Percentiles rank a stretch among this genome's conserved stretches.
These are phyloP conservation scores for Butyriboletus regius DNA, from an alignment of 1,284 basidiomycete genomes.

Conservation along the genomic window DNA sequence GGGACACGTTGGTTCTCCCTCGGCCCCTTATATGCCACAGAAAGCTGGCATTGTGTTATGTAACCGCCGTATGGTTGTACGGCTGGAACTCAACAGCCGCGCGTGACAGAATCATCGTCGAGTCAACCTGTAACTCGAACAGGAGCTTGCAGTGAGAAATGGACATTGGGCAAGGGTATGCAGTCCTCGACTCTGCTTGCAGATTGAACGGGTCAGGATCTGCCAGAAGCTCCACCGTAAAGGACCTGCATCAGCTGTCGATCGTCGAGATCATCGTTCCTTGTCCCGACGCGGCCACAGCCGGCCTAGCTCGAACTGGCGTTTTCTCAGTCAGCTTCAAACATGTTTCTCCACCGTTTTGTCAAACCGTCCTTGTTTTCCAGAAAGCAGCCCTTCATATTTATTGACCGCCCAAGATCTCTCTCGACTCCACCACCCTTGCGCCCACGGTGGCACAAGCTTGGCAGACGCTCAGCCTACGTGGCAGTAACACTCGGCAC, in stretches of 20 bases:
- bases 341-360: conserved; percentile 6
- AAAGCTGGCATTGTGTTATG: conserved; percentile 3
- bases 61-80: background rate
- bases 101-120: background rate
- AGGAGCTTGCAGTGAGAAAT: too few relatives aligned
- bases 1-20: background rate
- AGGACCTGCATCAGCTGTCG: too few relatives aligned
- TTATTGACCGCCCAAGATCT: background rate
- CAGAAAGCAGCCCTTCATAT: background rate
- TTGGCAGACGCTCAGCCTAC: conserved; percentile 34
- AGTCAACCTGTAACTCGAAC: background rate
- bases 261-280: too few relatives aligned
- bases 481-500: conserved; percentile 37
- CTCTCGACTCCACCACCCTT: background rate
- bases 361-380: background rate
- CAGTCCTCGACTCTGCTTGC: too few relatives aligned
- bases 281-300: too few relatives aligned
- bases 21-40: conserved; percentile 2
- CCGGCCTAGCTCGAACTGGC: too few relatives aligned
- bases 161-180: too few relatives aligned
- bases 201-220: too few relatives aligned
- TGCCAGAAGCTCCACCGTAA: too few relatives aligned
- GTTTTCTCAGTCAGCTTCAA: background rate
- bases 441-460: conserved; percentile 10
- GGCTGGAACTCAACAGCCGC: background rate